phyloP scores from a whole-genome alignment of 805 yeast species.

The Hyphopichia homilentoma region DNA sequence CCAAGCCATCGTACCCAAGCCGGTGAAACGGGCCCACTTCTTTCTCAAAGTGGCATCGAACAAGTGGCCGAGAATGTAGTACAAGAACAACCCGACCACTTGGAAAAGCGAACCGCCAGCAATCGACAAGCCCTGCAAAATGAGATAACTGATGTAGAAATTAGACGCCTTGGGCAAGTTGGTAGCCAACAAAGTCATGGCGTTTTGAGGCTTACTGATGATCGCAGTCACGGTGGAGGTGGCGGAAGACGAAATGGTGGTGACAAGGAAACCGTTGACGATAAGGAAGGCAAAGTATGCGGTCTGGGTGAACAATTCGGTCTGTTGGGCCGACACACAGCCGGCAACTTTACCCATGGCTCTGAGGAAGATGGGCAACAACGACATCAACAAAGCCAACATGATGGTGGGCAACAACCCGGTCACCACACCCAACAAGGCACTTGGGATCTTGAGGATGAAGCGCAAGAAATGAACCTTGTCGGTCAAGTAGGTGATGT shows the following conservation, averaged over 20 bases:
- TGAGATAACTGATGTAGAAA: constrained; percentile 64
- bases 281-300: constrained; percentile 69
- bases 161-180: constrained; percentile 72
- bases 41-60: constrained; percentile 66
- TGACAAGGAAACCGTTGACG: constrained; percentile 66
- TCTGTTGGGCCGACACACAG: constrained; percentile 49
- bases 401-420: constrained; percentile 82
- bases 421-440: constrained; percentile 77
- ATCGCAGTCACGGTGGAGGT: constrained; percentile 64
- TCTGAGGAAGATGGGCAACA: constrained; percentile 82
- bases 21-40: constrained; percentile 57
- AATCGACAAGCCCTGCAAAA: constrained; percentile 64
- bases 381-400: constrained; percentile 76
- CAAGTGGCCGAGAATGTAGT: constrained; percentile 52
- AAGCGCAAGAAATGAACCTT: constrained; percentile 72
- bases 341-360: constrained; percentile 63
- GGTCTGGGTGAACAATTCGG: constrained; percentile 64
- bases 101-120: constrained; percentile 66
- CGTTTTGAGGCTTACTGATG: constrained; percentile 53
- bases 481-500: constrained; percentile 68
- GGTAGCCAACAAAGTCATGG: constrained; percentile 57
- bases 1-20: constrained; percentile 55
- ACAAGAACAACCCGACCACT: constrained; percentile 53
- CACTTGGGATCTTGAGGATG: constrained; percentile 67
- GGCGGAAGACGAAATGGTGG: constrained; percentile 70